Percentiles rank a stretch among this genome's conserved stretches.
Evolutionary conservation across 140 eudicot genomes (phyloP).

Genomic region (Flaveria floridana): DNA sequence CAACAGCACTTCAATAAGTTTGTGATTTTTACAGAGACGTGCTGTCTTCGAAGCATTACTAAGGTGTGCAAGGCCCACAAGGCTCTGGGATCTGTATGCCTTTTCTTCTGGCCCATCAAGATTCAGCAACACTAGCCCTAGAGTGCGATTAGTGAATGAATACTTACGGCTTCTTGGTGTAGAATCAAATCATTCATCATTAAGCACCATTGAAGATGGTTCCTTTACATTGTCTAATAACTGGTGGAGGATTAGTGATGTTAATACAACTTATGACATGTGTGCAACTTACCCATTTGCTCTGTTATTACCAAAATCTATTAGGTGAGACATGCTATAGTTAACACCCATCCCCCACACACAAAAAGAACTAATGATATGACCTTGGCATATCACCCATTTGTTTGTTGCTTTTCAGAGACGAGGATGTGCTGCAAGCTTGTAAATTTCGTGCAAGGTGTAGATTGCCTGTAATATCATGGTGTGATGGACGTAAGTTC

Average conservation of each 20-base stretch:
- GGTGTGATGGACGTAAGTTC: conserved; percentile 77
- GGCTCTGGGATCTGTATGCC: conserved; percentile 92
- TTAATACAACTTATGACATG: conserved; percentile 70
- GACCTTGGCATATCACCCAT: conserved; percentile 5
- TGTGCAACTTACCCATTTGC: conserved; percentile 90
- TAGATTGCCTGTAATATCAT: conserved; percentile 86
- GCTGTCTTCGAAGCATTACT: conserved; percentile 83
- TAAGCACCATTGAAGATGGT: conserved; percentile 57
- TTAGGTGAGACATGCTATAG: conserved; percentile 51
- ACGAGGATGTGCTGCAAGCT: conserved; percentile 88
- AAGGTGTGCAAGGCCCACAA: conserved; percentile 77
- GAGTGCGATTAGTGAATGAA: conserved; percentile 76
- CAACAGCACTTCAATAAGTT: not conserved
- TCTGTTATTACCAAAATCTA: conserved; percentile 71
- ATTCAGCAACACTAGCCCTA: conserved; percentile 64
- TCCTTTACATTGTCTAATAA: conserved; percentile 70
- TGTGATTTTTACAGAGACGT: conserved; percentile 61
- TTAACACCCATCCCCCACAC: not conserved
- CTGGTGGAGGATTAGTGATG: conserved; percentile 82
- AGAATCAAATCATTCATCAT: conserved; percentile 46
- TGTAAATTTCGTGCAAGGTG: conserved; percentile 90
- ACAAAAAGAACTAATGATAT: not conserved
- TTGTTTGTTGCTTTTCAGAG: conserved; percentile 50
- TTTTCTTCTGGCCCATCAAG: conserved; percentile 76
- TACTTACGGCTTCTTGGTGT: conserved; percentile 88